These are phyloP conservation scores for Amorphotheca resinae DNA, from an alignment of 495 filamentous ascomycete species.

Conservation along the genomic window DNA sequence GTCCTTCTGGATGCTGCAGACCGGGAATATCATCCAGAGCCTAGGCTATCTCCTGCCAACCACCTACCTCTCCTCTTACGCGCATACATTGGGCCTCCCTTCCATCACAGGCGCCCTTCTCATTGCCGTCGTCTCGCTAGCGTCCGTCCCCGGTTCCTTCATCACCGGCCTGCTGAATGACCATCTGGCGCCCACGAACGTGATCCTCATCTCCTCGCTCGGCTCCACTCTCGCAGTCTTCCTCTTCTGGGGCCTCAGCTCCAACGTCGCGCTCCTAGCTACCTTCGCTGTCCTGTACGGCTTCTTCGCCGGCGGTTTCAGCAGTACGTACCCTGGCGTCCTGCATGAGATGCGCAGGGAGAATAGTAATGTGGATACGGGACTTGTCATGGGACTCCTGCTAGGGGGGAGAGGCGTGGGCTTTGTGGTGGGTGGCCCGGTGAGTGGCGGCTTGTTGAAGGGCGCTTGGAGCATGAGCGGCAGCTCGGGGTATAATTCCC, in stretches of 20 bases:
- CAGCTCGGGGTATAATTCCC: constrained; percentile 31
- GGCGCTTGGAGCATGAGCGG: constrained; percentile 24
- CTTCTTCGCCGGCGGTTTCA: constrained; percentile 53
- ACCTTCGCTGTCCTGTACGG: constrained; percentile 56
- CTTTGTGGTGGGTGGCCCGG: constrained; percentile 45
- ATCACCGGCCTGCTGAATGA: constrained; percentile 48
- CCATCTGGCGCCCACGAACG: constrained; percentile 42
- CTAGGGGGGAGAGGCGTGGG: constrained; percentile 56
- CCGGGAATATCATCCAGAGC: constrained; percentile 47
- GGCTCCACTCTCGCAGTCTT: constrained; percentile 45
- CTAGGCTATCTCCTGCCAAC: constrained; percentile 55
- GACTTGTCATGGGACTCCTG: constrained; percentile 32
- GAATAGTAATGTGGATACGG: constrained; percentile 29
- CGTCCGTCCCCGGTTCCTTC: constrained; percentile 44
- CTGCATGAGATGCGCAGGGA: constrained; percentile 36
- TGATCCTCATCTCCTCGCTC: constrained; percentile 44
- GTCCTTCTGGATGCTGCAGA: constrained; percentile 39
- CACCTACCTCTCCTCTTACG: constrained; percentile 54
- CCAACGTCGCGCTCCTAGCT: constrained; percentile 40
- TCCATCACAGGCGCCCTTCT: constrained; percentile 29
- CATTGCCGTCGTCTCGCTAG: constrained; percentile 44
- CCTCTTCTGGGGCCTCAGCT: constrained; percentile 54
- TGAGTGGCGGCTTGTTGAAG: constrained; percentile 43
- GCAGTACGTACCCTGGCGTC: constrained; percentile 47
- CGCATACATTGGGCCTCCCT: constrained; percentile 25